These are phyloP conservation scores for Cucumis hystrix DNA, from an alignment of 306 rosid species.

Conservation along the genomic window DNA sequence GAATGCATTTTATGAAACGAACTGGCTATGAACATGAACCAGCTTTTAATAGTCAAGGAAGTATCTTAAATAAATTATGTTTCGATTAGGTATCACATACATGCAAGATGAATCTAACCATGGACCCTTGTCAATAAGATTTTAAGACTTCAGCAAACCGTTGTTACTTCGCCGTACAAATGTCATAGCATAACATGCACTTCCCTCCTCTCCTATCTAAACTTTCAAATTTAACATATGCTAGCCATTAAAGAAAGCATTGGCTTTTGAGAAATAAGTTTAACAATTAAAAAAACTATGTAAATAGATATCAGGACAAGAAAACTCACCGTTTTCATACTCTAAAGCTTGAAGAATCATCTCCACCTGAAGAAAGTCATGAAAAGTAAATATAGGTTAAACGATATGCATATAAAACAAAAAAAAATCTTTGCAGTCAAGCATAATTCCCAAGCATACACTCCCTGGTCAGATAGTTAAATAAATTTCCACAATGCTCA, in stretches of 20 bases:
- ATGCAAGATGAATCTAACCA: not conserved
- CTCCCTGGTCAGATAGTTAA: not conserved
- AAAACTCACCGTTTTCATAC: constrained; percentile 58
- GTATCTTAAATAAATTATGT: not conserved
- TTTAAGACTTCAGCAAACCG: not conserved
- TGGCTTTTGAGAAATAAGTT: not conserved
- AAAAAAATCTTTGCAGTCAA: not conserved
- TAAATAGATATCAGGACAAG: not conserved
- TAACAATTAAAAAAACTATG: not conserved
- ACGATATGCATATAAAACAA: not conserved
- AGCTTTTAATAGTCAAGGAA: not conserved
- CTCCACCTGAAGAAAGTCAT: constrained; percentile 43
- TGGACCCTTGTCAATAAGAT: not conserved
- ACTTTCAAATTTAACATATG: not conserved
- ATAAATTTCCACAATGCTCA: not conserved
- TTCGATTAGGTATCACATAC: not conserved
- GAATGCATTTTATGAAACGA: not conserved
- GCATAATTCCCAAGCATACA: not conserved
- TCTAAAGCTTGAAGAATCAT: constrained; percentile 92
- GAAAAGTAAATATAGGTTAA: not conserved
- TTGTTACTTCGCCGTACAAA: not conserved
- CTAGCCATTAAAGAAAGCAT: not conserved
- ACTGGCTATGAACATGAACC: not conserved
- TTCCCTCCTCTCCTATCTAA: not conserved
- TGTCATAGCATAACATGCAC: not conserved